Evolutionary conservation across 129 eudicot species (phyloP).

Genomic region (Flaveria ramosissima): DNA sequence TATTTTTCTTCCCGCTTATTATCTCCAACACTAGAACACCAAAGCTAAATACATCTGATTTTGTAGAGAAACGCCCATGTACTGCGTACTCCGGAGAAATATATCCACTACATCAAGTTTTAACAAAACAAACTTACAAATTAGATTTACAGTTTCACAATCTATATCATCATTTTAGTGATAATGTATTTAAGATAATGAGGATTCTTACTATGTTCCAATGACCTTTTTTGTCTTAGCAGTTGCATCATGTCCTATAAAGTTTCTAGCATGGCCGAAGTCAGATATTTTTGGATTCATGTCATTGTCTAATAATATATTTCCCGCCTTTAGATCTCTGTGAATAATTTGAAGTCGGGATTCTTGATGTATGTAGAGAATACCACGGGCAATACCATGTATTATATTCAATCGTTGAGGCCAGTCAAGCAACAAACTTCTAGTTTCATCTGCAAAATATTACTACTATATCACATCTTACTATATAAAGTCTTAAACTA

Average conservation of each 20-base stretch:
- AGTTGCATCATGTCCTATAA: background rate
- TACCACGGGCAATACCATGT: conserved; percentile 8
- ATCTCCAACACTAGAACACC: conserved; percentile 39
- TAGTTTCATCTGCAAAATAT: background rate
- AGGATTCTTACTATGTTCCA: conserved; percentile 20
- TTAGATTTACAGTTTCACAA: no score
- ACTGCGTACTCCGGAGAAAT: conserved; percentile 34
- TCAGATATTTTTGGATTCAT: conserved; percentile 9
- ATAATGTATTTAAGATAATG: background rate
- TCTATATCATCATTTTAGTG: background rate
- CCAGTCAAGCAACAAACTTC: background rate
- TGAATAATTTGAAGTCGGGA: background rate
- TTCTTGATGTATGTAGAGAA: conserved; percentile 7
- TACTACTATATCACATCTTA: background rate
- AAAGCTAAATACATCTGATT: conserved; percentile 37
- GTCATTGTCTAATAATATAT: background rate
- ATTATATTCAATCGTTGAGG: background rate
- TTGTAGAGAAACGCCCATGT: conserved; percentile 26
- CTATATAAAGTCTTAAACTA: background rate
- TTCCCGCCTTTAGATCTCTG: background rate
- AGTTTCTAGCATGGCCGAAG: conserved; percentile 4
- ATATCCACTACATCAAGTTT: conserved; percentile 24
- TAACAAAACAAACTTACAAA: background rate
- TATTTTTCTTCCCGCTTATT: conserved; percentile 31
- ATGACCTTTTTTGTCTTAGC: conserved; percentile 3